Evolutionary conservation across 148 eudicot species (phyloP).

Genomic region (Pharnaceum exiguum): DNA sequence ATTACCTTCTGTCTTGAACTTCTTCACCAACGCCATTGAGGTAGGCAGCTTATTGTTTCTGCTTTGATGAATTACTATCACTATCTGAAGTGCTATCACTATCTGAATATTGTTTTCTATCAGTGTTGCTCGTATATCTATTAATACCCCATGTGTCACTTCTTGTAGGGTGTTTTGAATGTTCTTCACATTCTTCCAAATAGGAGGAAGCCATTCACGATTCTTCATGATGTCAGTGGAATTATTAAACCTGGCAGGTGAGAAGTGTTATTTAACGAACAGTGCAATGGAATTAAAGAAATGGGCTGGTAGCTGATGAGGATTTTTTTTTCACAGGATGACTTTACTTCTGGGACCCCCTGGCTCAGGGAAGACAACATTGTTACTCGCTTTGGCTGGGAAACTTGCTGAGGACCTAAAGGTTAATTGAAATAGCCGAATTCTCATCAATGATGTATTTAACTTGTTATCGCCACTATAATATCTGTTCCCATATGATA

Average conservation of each 20-base stretch:
- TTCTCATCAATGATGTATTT: no score
- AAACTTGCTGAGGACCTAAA: slow-evolving; percentile 34
- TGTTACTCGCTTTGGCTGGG: slow-evolving; percentile 48
- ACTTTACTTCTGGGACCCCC: slow-evolving; percentile 59
- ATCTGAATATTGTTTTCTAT: background rate
- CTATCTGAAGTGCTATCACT: background rate
- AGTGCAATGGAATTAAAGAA: no score
- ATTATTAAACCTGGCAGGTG: slow-evolving; percentile 32
- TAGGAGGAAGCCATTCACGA: slow-evolving; percentile 19
- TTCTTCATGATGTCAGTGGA: slow-evolving; percentile 30
- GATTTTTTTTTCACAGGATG: slow-evolving; percentile 27
- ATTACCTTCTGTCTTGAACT: slow-evolving; percentile 72
- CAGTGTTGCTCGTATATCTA: background rate
- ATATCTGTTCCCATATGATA: no score
- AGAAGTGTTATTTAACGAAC: no score
- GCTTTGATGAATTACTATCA: background rate
- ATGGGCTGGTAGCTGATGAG: no score
- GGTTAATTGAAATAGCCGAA: slow-evolving; percentile 16
- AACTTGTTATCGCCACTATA: no score
- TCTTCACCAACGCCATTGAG: slow-evolving; percentile 61
- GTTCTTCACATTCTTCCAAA: slow-evolving; percentile 65
- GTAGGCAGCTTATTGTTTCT: slow-evolving; percentile 17
- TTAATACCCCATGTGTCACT: no score
- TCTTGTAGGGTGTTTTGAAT: slow-evolving; percentile 48
- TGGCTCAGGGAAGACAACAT: slow-evolving; percentile 45